These are phyloP conservation scores for Sclerotinia nivalis DNA, from an alignment of 2,329 filamentous ascomycete genomes.

Conservation along the genomic window DNA sequence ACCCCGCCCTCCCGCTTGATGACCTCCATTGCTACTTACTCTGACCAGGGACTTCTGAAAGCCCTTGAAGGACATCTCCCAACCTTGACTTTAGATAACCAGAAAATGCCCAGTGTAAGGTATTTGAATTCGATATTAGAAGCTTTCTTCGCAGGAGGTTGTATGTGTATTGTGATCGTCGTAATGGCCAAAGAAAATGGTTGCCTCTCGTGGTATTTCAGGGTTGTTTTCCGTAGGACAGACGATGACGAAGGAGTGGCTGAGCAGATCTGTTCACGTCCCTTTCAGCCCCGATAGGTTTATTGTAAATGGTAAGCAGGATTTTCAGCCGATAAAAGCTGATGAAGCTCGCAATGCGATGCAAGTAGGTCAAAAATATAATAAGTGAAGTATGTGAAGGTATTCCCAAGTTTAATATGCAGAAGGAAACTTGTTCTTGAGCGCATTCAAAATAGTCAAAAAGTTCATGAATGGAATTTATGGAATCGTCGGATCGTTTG, in stretches of 20 bases:
- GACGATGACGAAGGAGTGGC: constrained; percentile 39
- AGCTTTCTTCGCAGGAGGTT: neutral
- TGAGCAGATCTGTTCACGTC: constrained; percentile 28
- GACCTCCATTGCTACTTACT: constrained; percentile 53
- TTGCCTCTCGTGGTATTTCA: constrained; percentile 19
- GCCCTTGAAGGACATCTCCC: constrained; percentile 90
- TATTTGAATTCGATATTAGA: neutral
- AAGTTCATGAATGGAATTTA: neutral
- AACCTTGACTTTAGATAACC: constrained; percentile 11
- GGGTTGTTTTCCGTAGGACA: constrained; percentile 19
- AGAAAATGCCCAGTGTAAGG: neutral
- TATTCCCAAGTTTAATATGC: constrained; percentile 7
- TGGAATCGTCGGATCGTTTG: constrained; percentile 23
- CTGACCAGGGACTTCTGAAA: constrained; percentile 86
- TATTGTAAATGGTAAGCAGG: neutral
- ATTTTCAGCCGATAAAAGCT: constrained; percentile 4
- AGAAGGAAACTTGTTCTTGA: constrained; percentile 8
- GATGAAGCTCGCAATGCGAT: neutral
- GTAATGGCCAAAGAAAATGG: constrained; percentile 1
- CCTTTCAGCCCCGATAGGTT: constrained; percentile 20
- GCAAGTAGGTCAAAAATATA: neutral
- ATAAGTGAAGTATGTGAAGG: neutral
- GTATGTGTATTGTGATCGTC: constrained; percentile 3
- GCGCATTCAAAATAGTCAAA: constrained; percentile 15
- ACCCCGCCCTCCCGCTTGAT: constrained; percentile 29